Conservation (phyloP, 2,329 filamentous ascomycete species). For the Fusarium setosum region DNA sequence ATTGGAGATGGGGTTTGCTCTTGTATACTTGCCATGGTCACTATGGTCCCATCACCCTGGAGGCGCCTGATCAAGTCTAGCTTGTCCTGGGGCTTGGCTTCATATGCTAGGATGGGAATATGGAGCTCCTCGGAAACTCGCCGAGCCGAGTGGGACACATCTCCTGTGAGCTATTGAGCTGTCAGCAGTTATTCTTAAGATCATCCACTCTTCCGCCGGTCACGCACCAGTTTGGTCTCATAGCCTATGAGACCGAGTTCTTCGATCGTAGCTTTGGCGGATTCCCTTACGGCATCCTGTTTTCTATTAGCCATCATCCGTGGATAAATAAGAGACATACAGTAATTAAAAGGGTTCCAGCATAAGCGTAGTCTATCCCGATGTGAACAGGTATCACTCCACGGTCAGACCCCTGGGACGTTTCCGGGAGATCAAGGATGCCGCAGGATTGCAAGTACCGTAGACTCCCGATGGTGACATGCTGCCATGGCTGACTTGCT, state of each 20-base stretch:
- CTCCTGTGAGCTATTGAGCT: slow-evolving; percentile 5
- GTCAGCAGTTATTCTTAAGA: neutral
- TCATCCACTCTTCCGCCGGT: neutral
- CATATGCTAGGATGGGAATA: neutral
- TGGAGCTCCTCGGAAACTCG: neutral
- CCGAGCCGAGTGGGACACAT: neutral
- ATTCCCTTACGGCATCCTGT: neutral
- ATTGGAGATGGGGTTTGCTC: too few species aligned
- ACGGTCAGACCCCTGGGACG: neutral
- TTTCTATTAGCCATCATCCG: neutral
- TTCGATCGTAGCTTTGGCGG: neutral
- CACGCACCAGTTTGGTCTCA: neutral
- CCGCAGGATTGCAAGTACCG: neutral
- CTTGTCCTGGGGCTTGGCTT: slow-evolving; percentile 8
- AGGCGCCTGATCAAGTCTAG: neutral
- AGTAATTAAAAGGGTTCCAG: slow-evolving; percentile 3
- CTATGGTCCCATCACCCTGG: neutral
- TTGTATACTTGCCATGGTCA: neutral
- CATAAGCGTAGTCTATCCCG: neutral
- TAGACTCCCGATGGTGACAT: slow-evolving; percentile 3
- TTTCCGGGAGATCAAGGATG: neutral
- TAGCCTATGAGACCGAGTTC: neutral
- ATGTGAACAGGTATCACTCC: slow-evolving; percentile 9
- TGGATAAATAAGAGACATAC: neutral
- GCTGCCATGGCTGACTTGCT: neutral